phyloP scores from a whole-genome alignment of 2,329 filamentous ascomycete species.

The Lanzia echinophila region DNA sequence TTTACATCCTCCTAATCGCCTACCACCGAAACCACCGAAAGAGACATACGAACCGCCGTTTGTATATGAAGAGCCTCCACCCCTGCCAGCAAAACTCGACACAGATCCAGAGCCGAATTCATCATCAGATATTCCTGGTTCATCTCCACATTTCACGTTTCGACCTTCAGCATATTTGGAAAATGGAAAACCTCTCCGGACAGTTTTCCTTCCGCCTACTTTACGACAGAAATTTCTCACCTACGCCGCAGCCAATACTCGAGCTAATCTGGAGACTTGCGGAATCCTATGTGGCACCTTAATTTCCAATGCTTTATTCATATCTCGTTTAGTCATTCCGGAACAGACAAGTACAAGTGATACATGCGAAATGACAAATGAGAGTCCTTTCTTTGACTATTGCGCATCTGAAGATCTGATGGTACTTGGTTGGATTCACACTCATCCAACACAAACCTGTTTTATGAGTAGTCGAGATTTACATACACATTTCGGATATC shows the following conservation, averaged over 20 bases:
- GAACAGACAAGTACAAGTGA: conserved; percentile 86
- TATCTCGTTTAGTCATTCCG: conserved; percentile 81
- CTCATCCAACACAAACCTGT: conserved; percentile 91
- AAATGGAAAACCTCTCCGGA: conserved; percentile 77
- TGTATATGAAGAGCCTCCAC: conserved; percentile 2
- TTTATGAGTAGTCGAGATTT: conserved; percentile 95
- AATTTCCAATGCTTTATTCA: conserved; percentile 89
- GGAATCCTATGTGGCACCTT: conserved; percentile 88
- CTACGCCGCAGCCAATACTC: conserved; percentile 70
- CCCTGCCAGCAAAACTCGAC: conserved; percentile 24
- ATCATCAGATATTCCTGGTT: conserved; percentile 5
- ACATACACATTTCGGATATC: conserved; percentile 90
- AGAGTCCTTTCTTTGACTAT: conserved; percentile 78
- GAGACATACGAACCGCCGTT: conserved; percentile 16
- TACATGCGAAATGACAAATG: conserved; percentile 91
- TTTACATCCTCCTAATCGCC: conserved; percentile 4
- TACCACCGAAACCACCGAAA: conserved; percentile 28
- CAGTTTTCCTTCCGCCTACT: conserved; percentile 74
- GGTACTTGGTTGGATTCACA: conserved; percentile 74
- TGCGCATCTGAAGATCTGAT: conserved; percentile 41
- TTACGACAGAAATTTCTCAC: conserved; percentile 70
- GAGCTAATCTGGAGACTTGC: conserved; percentile 81
- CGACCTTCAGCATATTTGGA: conserved; percentile 82
- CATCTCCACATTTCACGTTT: conserved; percentile 55
- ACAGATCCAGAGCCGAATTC: not conserved